phyloP scores from a whole-genome alignment of 257 asterid species.

The Coffea canephora region DNA sequence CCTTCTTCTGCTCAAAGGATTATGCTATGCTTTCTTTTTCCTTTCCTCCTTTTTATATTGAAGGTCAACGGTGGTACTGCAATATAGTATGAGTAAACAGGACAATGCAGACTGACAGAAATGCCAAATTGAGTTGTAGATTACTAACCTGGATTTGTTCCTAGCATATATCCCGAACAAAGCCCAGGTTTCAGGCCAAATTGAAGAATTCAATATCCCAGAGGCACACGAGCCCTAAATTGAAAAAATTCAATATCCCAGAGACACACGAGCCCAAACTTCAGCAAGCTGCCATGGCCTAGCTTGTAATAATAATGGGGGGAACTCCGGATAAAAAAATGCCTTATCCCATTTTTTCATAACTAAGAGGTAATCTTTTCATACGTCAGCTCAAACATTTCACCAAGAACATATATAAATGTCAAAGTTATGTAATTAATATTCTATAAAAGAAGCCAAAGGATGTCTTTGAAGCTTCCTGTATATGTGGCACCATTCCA shows the following conservation, averaged over 20 bases:
- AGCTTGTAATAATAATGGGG: neutral
- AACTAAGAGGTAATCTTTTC: neutral
- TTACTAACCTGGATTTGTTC: neutral
- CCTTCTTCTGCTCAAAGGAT: neutral
- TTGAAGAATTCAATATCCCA: neutral
- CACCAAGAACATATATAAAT: neutral
- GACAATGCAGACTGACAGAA: no score
- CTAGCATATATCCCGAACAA: neutral
- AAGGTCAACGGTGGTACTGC: neutral
- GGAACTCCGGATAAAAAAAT: neutral
- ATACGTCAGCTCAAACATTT: neutral
- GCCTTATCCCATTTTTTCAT: neutral
- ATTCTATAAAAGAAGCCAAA: neutral
- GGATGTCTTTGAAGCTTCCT: neutral
- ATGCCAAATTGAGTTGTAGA: neutral
- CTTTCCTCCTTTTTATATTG: no score
- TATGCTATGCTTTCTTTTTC: neutral
- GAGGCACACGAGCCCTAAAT: neutral
- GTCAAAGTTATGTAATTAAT: neutral
- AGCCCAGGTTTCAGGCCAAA: neutral
- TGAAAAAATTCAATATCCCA: neutral
- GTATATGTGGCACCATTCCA: neutral
- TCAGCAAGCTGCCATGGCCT: neutral
- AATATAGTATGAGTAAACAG: neutral
- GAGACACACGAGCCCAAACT: neutral